These are phyloP conservation scores for Ceratocystis papillata DNA, from an alignment of 2,329 filamentous ascomycete genomes.

Conservation along the genomic window DNA sequence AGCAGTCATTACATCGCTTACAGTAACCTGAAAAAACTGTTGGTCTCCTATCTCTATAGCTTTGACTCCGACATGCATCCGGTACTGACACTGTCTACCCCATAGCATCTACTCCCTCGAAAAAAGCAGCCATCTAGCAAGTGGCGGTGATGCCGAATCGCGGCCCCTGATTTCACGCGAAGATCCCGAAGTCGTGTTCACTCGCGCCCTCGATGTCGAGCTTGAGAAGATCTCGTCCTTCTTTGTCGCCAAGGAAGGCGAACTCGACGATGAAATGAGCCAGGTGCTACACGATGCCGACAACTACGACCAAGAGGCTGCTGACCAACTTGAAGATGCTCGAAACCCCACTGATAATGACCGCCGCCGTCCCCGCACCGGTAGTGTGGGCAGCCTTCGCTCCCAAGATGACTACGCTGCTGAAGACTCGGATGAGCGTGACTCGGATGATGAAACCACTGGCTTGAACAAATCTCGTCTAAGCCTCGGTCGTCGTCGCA, in stretches of 20 bases:
- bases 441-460: conserved; percentile 51
- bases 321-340: conserved; percentile 34
- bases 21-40: conserved; percentile 98
- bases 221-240: conserved; percentile 91
- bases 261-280: conserved; percentile 72
- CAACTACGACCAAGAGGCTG: conserved; percentile 51
- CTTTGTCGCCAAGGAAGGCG: conserved; percentile 77
- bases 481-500: conserved; percentile 30
- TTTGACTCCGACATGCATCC: neutral
- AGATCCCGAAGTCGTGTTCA: conserved; percentile 73
- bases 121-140: conserved; percentile 53
- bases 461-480: conserved; percentile 40
- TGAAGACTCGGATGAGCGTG: conserved; percentile 51
- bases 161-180: conserved; percentile 65
- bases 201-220: conserved; percentile 71
- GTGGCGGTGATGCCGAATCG: conserved; percentile 62
- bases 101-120: conserved; percentile 86
- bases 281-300: conserved; percentile 65
- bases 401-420: conserved; percentile 45
- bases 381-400: conserved; percentile 36
- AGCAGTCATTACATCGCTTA: conserved; percentile 96
- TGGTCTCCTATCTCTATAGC: conserved; percentile 33
- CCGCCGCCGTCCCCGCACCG: conserved; percentile 26
- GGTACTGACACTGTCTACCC: conserved; percentile 1
- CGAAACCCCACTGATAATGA: conserved; percentile 27